Conservation (phyloP, 2,329 filamentous ascomycete genomes). For the Trichoderma sp. region DNA sequence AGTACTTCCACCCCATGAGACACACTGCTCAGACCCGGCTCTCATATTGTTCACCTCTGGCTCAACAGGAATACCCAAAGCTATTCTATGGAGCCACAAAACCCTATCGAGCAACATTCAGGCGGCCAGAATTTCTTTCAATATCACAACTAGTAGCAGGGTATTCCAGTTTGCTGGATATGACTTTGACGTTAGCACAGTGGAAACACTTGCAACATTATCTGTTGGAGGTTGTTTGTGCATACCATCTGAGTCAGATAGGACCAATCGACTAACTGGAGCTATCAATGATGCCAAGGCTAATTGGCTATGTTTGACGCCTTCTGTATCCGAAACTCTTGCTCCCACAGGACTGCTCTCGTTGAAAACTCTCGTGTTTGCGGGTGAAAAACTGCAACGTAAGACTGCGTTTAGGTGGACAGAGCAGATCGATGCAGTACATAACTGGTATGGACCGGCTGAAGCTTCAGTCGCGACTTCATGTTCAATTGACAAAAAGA, state of each 20-base stretch:
- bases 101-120: not conserved
- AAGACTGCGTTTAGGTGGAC: conserved; percentile 2
- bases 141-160: not conserved
- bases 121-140: not conserved
- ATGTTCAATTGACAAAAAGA: not conserved
- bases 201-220: not conserved
- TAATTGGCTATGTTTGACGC: conserved; percentile 1
- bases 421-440: not conserved
- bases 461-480: conserved; percentile 1
- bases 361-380: not conserved
- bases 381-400: not conserved
- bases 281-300: not conserved
- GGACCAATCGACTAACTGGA: not conserved
- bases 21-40: not conserved
- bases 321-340: not conserved
- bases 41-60: conserved; percentile 54
- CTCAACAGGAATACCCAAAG: conserved; percentile 52
- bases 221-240: not conserved
- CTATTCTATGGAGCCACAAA: conserved; percentile 41
- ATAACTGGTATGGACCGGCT: conserved; percentile 13
- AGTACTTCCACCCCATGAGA: not conserved
- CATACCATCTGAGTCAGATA: conserved; percentile 9
- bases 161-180: conserved; percentile 16
- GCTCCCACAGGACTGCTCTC: not conserved
- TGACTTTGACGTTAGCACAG: conserved; percentile 2